These are phyloP conservation scores for Arachis hypogaea DNA, from an alignment of 306 rosid genomes.

Conservation along the genomic window DNA sequence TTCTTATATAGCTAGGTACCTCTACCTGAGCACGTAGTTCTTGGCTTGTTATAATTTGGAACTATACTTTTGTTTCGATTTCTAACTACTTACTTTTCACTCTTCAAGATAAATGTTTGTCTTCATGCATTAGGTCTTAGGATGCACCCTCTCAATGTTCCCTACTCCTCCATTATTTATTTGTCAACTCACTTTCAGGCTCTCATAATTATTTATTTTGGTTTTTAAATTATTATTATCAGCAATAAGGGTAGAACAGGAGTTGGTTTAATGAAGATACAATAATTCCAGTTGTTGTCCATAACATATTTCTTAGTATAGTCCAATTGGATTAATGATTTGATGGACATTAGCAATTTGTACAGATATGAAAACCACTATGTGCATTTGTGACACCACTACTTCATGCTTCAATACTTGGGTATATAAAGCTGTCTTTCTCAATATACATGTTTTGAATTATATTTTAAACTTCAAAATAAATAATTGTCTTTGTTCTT, in stretches of 20 bases:
- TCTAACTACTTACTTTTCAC: background rate
- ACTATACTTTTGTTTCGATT: background rate
- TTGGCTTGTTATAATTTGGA: constrained; percentile 6
- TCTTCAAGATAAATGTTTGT: background rate
- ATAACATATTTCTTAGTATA: background rate
- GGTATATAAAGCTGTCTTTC: background rate
- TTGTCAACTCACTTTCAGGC: too few species aligned
- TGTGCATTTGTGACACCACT: constrained; percentile 18
- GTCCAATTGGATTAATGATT: background rate
- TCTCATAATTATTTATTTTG: too few species aligned
- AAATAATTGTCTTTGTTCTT: too few species aligned
- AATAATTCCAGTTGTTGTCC: constrained; percentile 7
- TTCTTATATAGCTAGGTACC: background rate
- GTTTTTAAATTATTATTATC: background rate
- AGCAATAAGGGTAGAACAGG: background rate
- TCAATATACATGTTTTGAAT: too few species aligned
- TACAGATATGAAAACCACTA: constrained; percentile 8
- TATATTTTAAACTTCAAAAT: too few species aligned
- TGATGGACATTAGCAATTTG: background rate
- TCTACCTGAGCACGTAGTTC: background rate
- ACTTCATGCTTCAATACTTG: background rate
- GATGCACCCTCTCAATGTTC: background rate
- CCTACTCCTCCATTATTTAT: background rate
- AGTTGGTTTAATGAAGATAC: background rate
- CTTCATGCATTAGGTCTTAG: background rate